Percentiles rank a stretch among this genome's conserved stretches.
Evolutionary conservation across 2,329 filamentous ascomycete genomes (phyloP).

Genomic region (Ophiognomonia clavigignenti-juglandacearum): DNA sequence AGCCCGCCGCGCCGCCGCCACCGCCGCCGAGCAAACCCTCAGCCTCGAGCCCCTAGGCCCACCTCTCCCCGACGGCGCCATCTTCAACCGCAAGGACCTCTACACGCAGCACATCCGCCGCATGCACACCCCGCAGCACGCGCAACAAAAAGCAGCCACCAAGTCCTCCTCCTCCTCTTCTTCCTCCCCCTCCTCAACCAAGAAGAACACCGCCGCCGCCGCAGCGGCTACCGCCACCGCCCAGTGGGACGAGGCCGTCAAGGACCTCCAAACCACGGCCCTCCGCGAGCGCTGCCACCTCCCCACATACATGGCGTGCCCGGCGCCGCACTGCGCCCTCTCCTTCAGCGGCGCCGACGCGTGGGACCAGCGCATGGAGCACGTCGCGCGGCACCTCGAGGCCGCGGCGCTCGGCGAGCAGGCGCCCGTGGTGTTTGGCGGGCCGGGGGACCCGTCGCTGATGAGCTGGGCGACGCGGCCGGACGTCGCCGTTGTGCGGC

Average conservation of each 20-base stretch:
- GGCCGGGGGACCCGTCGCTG: conserved; percentile 31
- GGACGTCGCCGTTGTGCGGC: conserved; percentile 33
- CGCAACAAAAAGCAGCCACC: conserved; percentile 25
- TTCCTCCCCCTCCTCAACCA: too few relatives aligned
- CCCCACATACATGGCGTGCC: conserved; percentile 58
- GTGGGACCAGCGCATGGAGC: conserved; percentile 85
- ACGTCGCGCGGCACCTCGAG: conserved; percentile 78
- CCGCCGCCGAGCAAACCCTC: conserved; percentile 2
- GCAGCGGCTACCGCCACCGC: conserved; percentile 11
- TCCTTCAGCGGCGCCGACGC: conserved; percentile 57
- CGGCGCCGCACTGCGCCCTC: conserved; percentile 53
- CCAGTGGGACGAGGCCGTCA: conserved; percentile 50
- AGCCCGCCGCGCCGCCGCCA: conserved; percentile 2
- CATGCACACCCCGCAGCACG: conserved; percentile 63
- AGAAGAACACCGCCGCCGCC: too few relatives aligned
- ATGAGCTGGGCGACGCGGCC: conserved; percentile 33
- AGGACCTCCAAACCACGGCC: conserved; percentile 53
- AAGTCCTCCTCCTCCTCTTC: neutral
- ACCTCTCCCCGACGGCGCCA: conserved; percentile 47
- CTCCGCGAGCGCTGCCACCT: conserved; percentile 54
- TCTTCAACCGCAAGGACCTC: conserved; percentile 88
- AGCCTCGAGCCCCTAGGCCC: conserved; percentile 16
- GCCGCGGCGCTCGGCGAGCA: conserved; percentile 32
- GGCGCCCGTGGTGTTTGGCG: conserved; percentile 32
- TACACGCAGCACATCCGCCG: conserved; percentile 84